Evolutionary conservation across 345 rosid species (phyloP).

Genomic region (Barbarea vulgaris): DNA sequence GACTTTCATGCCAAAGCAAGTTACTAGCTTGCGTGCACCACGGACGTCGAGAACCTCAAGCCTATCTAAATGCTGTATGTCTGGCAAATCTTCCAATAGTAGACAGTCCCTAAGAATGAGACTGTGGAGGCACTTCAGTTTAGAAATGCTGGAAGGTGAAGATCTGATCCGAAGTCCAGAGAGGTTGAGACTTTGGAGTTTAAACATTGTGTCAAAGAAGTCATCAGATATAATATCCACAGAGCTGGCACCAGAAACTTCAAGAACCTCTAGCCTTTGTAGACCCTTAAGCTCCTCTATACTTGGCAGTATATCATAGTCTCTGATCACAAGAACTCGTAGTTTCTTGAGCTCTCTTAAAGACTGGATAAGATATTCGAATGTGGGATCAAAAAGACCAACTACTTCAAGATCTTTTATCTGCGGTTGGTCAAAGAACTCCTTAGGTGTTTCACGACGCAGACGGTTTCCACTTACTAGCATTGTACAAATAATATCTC

Average conservation of each 20-base stretch:
- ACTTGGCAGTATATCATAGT: conserved; percentile 36
- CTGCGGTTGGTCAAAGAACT: conserved; percentile 23
- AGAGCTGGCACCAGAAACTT: conserved; percentile 52
- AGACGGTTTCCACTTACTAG: conserved; percentile 50
- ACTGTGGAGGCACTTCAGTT: conserved; percentile 36
- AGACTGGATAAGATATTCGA: background rate
- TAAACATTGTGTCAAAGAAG: conserved; percentile 24
- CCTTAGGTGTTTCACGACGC: conserved; percentile 24
- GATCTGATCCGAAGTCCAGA: conserved; percentile 38
- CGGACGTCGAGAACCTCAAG: conserved; percentile 56
- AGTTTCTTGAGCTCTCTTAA: conserved; percentile 30
- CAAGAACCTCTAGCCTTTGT: conserved; percentile 43
- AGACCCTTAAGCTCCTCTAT: conserved; percentile 22
- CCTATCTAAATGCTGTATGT: conserved; percentile 1
- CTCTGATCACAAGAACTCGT: conserved; percentile 49
- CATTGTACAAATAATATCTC: conserved; percentile 29
- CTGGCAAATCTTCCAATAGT: conserved; percentile 40
- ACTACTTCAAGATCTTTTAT: conserved; percentile 39
- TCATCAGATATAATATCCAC: conserved; percentile 29
- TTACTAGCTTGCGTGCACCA: conserved; percentile 35
- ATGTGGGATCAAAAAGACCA: conserved; percentile 42
- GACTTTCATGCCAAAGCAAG: background rate
- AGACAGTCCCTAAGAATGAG: conserved; percentile 47
- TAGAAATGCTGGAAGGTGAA: conserved; percentile 35
- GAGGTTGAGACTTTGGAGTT: conserved; percentile 53